Conservation (phyloP, 2,329 filamentous ascomycete species). For the Xylariales sp. region DNA sequence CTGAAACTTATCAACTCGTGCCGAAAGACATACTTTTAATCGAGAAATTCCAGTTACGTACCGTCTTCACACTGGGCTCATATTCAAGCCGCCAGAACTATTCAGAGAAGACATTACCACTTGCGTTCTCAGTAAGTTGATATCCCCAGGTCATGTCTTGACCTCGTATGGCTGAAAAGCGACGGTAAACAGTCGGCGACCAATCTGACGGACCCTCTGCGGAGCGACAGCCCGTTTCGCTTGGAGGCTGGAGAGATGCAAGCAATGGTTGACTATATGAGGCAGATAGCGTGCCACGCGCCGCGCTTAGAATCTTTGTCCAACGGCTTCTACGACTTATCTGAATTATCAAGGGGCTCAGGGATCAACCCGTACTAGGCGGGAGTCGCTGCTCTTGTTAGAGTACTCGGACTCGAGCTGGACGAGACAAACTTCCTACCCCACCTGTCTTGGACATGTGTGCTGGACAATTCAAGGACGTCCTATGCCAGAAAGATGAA, state of each 20-base stretch:
- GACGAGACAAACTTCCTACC: constrained; percentile 36
- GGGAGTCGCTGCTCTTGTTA: constrained; percentile 23
- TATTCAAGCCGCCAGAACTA: constrained; percentile 27
- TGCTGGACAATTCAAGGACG: constrained; percentile 37
- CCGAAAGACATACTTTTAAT: constrained; percentile 30
- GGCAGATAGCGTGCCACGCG: background rate
- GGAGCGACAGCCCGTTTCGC: constrained; percentile 43
- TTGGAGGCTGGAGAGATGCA: constrained; percentile 29
- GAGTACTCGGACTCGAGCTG: constrained; percentile 30
- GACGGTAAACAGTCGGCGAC: constrained; percentile 52
- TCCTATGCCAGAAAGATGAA: constrained; percentile 48
- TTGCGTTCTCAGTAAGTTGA: background rate
- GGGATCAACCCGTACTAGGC: background rate
- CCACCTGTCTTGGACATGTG: constrained; percentile 43
- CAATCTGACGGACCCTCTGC: constrained; percentile 42
- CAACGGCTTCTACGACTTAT: background rate
- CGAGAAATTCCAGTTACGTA: constrained; percentile 37
- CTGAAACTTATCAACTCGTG: constrained; percentile 25
- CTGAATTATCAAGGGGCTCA: background rate
- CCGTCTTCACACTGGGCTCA: constrained; percentile 35
- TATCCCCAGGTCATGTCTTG: constrained; percentile 27
- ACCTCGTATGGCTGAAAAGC: constrained; percentile 56
- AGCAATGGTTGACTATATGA: constrained; percentile 19
- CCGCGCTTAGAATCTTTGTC: background rate
- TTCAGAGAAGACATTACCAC: constrained; percentile 22